Base-by-base conservation (phyloP, 768 basidiomycete genomes). In the Lactifluus echinatus region DNA sequence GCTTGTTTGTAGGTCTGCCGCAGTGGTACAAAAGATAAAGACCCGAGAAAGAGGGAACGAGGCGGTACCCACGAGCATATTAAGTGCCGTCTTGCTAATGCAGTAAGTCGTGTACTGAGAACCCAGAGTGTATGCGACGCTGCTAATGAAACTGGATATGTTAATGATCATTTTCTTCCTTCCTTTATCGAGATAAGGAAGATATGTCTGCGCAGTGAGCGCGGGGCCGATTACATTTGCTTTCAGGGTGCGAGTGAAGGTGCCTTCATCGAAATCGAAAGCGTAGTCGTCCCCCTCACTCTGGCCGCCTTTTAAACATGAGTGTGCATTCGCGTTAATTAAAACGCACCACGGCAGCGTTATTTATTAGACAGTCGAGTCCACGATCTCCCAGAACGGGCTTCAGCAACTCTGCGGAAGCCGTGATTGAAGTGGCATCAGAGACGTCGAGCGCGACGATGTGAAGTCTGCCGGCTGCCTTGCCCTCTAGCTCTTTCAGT, bases 311-410 rank as follows among this genome's bases (percentile, higher is more conserved):
- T 36, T 33, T 10, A 39, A 23, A 23, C 14, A 34, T 12, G 19
- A 43, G 15, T 29, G 33, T 42, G 37, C 40, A 29, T 14, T 43
- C 11, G 11, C 34, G 33, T 36, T 34, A 33, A 8, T 31, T 8
- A 36, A 42, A 17, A 66, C 73, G 48, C 53, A 73, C 72, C 33
- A 73, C 60, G 0, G 65, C 74, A 2, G 74, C 72, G 50, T 73
- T 74, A 64, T 74, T 76, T 55, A 73, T 58, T 21, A 76, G 65
- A 50, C 73, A 75, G 62, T 76, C 72, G 7, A 75, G 60, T 11
- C 73, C 72, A 2, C 48, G 28, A 36, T 61, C 62, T 3, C 63
- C 67, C 11, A 75, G 59, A 21, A 70, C 50, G 39, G 51, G 63
- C 37, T 62, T 66, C n/a, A 69, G 67, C 7, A 56, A 37, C 37